Conservation (phyloP, 306 rosid species). For the Arachis stenosperma region DNA sequence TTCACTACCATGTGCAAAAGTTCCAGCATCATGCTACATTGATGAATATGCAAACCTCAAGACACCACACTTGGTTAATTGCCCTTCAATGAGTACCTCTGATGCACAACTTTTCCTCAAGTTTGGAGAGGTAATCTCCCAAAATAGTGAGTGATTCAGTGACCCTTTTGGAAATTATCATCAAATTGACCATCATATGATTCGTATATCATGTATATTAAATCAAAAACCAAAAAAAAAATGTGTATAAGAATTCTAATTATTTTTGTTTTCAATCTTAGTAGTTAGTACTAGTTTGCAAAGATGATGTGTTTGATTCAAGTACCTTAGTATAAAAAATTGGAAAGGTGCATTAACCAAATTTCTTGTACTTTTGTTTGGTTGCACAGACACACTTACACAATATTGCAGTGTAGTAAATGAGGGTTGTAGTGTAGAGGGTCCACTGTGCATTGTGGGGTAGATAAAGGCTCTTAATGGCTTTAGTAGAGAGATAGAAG, state of each 20-base stretch:
- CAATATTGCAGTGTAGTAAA: conserved; percentile 3
- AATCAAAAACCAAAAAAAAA: background rate
- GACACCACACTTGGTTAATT: conserved; percentile 73
- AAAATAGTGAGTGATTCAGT: conserved; percentile 61
- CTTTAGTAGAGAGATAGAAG: background rate
- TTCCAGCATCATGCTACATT: conserved; percentile 62
- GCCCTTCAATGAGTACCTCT: conserved; percentile 88
- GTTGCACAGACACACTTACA: conserved; percentile 14
- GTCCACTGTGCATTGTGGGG: conserved; percentile 44
- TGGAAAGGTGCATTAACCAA: conserved; percentile 39
- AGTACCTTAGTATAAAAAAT: conserved; percentile 8
- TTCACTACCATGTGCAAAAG: conserved; percentile 45
- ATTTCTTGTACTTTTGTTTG: conserved; percentile 45
- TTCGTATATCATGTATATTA: conserved; percentile 18
- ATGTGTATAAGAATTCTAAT: conserved; percentile 47
- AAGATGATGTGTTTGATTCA: conserved; percentile 32
- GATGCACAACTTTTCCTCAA: conserved; percentile 90
- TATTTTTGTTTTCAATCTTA: too few relatives aligned
- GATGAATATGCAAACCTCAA: conserved; percentile 87
- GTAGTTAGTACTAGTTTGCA: too few relatives aligned
- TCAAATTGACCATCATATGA: background rate
- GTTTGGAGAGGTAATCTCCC: conserved; percentile 94
- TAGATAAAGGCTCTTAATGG: conserved; percentile 38
- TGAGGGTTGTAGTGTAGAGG: conserved; percentile 33
- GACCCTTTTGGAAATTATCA: background rate